Evolutionary conservation across 2,329 filamentous ascomycete genomes (phyloP), one percentile per base, ranked within the genome.

Genomic region (Allantophomopsis cytisporea): DNA sequence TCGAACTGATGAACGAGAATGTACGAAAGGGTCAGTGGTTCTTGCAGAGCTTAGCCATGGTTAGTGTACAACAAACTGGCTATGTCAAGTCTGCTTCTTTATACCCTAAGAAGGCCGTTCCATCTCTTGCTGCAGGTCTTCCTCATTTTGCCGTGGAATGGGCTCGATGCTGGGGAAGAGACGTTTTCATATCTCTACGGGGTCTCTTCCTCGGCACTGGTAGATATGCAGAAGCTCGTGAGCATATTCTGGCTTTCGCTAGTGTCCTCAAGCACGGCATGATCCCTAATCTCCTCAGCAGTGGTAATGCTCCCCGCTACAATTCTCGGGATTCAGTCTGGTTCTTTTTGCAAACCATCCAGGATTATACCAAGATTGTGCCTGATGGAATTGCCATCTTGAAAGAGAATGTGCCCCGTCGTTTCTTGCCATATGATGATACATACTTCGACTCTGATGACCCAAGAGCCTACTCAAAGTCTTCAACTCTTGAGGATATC

Each of bases 241-340:
- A 96, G 57, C 93, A 98, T 54, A 94, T 98, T 42, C 66, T 86
- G 43, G 89, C 88, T 7, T 98, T 98, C 61, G 88, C 84, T 2
- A 94, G 87, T 56, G 88, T 98, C 10, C 65, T 98, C 49, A 98
- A 98, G 66, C 91, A 98, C 52, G 91, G 91, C 38, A 94, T 96
- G 87, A 88, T 98, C 41, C 91, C 91, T 12, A 98, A 98, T 53
- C 69, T 98, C 15, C 69, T 98, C 12, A 81, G 86, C 47, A 85
- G 83, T 43, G 88, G 91, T 6, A 84, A 81, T 43, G 71, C 80
- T 13, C 91, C 91, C 3, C 74, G 91, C 18, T 98, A 96, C 65
- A 98, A 98, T 58, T 88, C 91, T 34, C 75, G 91, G 44, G 91
- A 98, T 60, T 94, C 91, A 0, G 76, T 95, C 33, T 98, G 91